Conservation (phyloP, 2,329 filamentous ascomycete species). For the Ascocoryne sarcoides region DNA sequence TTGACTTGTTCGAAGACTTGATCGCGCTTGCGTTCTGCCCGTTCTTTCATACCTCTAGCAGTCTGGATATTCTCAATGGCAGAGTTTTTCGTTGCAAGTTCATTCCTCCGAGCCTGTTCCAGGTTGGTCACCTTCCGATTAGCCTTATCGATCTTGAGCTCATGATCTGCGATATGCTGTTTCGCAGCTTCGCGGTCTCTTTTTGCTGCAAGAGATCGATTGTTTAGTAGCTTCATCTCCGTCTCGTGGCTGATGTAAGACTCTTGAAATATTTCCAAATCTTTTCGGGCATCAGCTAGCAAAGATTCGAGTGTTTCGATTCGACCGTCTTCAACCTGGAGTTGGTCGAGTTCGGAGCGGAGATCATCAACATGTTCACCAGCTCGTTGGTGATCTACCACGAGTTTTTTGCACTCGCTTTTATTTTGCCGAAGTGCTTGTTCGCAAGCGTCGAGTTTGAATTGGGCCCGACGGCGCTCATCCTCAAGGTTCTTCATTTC, state of each 20-base stretch:
- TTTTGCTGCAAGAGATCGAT: slow-evolving; percentile 30
- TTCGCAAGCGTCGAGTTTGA: slow-evolving; percentile 38
- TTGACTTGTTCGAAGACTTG: slow-evolving; percentile 40
- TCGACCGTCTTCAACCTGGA: slow-evolving; percentile 59
- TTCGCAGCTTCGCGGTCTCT: slow-evolving; percentile 32
- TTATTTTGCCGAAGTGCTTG: slow-evolving; percentile 42
- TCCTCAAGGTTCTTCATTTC: slow-evolving; percentile 43
- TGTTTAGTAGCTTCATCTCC: slow-evolving; percentile 40
- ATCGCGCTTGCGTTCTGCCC: slow-evolving; percentile 40
- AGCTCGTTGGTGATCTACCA: slow-evolving; percentile 47
- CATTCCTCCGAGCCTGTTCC: slow-evolving; percentile 41
- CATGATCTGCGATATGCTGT: slow-evolving; percentile 27
- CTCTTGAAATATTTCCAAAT: slow-evolving; percentile 40
- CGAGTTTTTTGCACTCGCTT: slow-evolving; percentile 38
- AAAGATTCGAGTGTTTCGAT: slow-evolving; percentile 50
- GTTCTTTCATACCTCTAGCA: slow-evolving; percentile 36
- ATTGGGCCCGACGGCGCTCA: slow-evolving; percentile 30
- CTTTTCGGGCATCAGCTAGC: slow-evolving; percentile 42
- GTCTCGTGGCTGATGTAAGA: slow-evolving; percentile 46
- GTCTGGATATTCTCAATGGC: slow-evolving; percentile 44
- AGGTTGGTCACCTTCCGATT: slow-evolving; percentile 42
- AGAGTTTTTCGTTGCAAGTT: slow-evolving; percentile 53
- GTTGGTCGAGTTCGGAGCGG: slow-evolving; percentile 53
- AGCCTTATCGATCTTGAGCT: slow-evolving; percentile 44
- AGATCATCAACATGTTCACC: slow-evolving; percentile 47